Base-by-base conservation (phyloP, 768 basidiomycete genomes). In the Hypholoma fasciculare region DNA sequence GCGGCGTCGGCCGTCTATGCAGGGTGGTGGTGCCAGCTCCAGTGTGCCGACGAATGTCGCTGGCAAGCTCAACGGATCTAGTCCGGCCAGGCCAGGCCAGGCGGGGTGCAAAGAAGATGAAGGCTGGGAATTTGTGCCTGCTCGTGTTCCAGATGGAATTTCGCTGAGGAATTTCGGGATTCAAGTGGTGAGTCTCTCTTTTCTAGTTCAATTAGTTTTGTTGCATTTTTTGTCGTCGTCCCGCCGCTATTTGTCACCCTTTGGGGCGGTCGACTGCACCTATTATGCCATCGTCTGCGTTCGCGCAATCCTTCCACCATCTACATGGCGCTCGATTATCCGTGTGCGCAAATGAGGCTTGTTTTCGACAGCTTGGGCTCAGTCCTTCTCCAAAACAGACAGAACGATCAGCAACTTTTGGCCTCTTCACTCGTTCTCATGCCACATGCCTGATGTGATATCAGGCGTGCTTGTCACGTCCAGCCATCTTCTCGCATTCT, bases 161-260 rank as follows among this genome's bases (percentile, higher is more conserved):
- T 89, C 86, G 59, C 74, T 92, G 66, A 79, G 94, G 62, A 94
- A 96, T 75, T 94, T 96, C 70, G 90, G 91, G 27, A 89, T 94
- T 58, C 94, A 96, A 71, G 84, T 90, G 63, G 89, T 93, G 68
- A 78, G 91, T 86, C 17, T 49, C 42, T 30, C 17, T 36, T 49
- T 39, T 30, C 17, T 36, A 43, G 43, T 17, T 37, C 19, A 1
- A 8, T 13, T 39, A 13, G 27, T n/a, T 12, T 17, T 27, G 14
- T 11, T n/a, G 14, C 14, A 46, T 42, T 39, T 17, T 23, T 20
- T 36, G 52, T 30, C 52, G 9, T 50, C 17, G 23, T 23, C 23
- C 23, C 23, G 23, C 23, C 23, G 4, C 23, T 23, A 23, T 23
- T 3, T 50, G 26, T 16, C 36, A 13, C 36, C 17, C 16, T 11